phyloP scores from a whole-genome alignment of 208 protist species.

The Trichomonas gallinae region DNA sequence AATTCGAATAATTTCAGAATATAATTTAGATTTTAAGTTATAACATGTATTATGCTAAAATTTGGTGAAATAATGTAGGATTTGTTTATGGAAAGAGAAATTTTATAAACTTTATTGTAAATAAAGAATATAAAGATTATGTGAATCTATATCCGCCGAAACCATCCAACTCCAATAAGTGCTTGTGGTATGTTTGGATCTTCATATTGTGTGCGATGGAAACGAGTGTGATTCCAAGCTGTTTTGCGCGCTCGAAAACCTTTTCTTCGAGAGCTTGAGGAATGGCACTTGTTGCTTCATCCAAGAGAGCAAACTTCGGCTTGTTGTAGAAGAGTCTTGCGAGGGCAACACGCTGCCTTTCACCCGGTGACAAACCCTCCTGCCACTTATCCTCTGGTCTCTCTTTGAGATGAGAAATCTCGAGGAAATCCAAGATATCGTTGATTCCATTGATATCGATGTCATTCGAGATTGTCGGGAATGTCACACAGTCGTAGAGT shows the following conservation, averaged over 20 bases:
- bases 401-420: neutral
- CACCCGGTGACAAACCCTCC: slow-evolving; percentile 24
- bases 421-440: neutral
- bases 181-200: slow-evolving; percentile 10
- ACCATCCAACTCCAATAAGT: neutral
- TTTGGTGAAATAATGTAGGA: neutral
- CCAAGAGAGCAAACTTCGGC: slow-evolving; percentile 30
- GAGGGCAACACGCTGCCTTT: slow-evolving; percentile 32
- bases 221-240: slow-evolving; percentile 5
- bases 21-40: neutral
- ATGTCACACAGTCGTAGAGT: neutral
- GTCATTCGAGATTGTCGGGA: neutral
- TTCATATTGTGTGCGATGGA: neutral
- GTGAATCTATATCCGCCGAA: neutral
- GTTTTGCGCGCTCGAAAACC: neutral
- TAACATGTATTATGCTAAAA: neutral
- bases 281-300: slow-evolving; percentile 35
- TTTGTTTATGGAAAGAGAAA: neutral
- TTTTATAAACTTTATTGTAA: neutral
- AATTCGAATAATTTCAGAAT: too few relatives aligned
- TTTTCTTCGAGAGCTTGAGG: slow-evolving; percentile 28
- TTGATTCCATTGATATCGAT: neutral
- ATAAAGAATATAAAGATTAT: neutral
- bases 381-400: neutral
- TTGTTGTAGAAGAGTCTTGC: slow-evolving; percentile 29